These are phyloP conservation scores for Lepiota venenata DNA, from an alignment of 768 basidiomycete genomes.

Conservation along the genomic window DNA sequence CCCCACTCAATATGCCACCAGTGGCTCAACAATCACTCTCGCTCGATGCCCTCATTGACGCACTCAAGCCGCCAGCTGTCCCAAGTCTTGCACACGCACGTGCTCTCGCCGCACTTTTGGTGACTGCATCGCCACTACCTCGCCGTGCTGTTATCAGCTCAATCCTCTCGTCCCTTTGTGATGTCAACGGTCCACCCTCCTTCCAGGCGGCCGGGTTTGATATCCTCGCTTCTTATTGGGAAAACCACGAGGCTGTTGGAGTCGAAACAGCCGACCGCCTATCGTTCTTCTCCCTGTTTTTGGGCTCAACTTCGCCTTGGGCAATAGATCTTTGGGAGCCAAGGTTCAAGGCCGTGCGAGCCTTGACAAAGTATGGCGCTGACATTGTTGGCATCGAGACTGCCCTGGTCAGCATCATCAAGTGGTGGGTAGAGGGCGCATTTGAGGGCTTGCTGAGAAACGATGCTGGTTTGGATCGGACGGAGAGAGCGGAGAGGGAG, in stretches of 20 bases:
- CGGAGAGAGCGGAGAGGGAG: conserved; percentile 55
- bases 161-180: conserved; percentile 59
- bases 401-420: conserved; percentile 50
- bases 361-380: conserved; percentile 57
- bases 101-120: conserved; percentile 47
- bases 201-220: conserved; percentile 71
- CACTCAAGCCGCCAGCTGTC: conserved; percentile 53
- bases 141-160: conserved; percentile 50
- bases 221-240: conserved; percentile 66
- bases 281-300: conserved; percentile 62
- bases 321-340: conserved; percentile 67
- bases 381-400: conserved; percentile 66
- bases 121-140: conserved; percentile 54
- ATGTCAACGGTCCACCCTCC: conserved; percentile 44
- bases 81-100: conserved; percentile 67
- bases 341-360: conserved; percentile 62
- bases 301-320: conserved; percentile 47
- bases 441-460: conserved; percentile 47
- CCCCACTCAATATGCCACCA: background rate
- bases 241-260: conserved; percentile 46
- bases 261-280: conserved; percentile 57
- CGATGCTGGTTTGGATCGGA: conserved; percentile 29
- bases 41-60: conserved; percentile 38
- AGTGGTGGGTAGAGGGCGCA: conserved; percentile 63
- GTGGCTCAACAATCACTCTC: conserved; percentile 12